These are phyloP conservation scores for Lentinus polychrous DNA, from an alignment of 1,284 basidiomycete genomes.

Conservation along the genomic window DNA sequence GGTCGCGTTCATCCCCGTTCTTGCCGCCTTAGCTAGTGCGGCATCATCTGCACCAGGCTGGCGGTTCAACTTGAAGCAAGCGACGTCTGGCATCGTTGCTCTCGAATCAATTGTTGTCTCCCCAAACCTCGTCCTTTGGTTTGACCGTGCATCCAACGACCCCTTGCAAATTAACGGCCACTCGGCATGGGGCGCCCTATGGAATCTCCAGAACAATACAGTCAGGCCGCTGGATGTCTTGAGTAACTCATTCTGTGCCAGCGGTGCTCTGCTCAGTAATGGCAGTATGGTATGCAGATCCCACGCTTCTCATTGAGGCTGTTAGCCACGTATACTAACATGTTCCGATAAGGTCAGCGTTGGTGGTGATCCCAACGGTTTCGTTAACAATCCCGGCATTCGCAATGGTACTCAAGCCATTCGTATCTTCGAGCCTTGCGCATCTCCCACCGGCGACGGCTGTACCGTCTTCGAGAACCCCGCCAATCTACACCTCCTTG, in stretches of 20 bases:
- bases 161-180: slow-evolving; percentile 36
- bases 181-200: slow-evolving; percentile 40
- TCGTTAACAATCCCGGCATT: slow-evolving; percentile 33
- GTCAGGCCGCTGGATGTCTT: slow-evolving; percentile 34
- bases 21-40: not conserved
- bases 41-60: slow-evolving; percentile 13
- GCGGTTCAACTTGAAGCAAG: slow-evolving; percentile 26
- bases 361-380: slow-evolving; percentile 36
- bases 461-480: slow-evolving; percentile 37
- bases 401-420: slow-evolving; percentile 28
- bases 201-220: slow-evolving; percentile 34
- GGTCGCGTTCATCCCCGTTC: not conserved
- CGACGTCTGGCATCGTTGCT: slow-evolving; percentile 39
- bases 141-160: slow-evolving; percentile 40
- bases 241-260: slow-evolving; percentile 48
- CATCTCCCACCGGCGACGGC: slow-evolving; percentile 28
- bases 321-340: not conserved
- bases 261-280: slow-evolving; percentile 41
- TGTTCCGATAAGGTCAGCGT: slow-evolving; percentile 29
- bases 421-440: slow-evolving; percentile 32
- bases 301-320: not conserved
- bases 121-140: slow-evolving; percentile 36
- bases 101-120: slow-evolving; percentile 40
- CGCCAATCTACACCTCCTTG: slow-evolving; percentile 27
- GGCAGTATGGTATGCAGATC: slow-evolving; percentile 34